Base-by-base conservation (phyloP, 2,329 filamentous ascomycete genomes). In the Botrytis byssoidea region DNA sequence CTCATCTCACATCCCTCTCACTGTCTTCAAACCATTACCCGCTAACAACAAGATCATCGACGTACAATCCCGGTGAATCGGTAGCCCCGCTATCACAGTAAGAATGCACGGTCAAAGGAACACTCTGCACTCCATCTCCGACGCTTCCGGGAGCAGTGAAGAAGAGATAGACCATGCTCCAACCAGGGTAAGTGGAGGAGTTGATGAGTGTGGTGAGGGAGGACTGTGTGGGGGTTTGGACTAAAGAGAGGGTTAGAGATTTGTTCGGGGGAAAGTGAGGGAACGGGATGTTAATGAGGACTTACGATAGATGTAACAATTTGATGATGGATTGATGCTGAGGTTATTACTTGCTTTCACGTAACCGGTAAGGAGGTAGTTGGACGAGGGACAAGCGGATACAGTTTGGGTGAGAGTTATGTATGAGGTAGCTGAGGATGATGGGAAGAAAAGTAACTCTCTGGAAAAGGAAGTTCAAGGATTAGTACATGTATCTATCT, bases 131-230 rank as follows among this genome's bases (percentile, higher is more conserved):
- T 8, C 66, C 66, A 16, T 16, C 48, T 12, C 48, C 48, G 0
- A 51, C 51, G n/a, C n/a, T 57, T 29, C 51, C 5, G 1, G 66
- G 66, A 32, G 66, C 35, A 37, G 48, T 57, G n/a, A 68, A 68
- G 48, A 68, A 68, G 22, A 68, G 48, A 42, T 68, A 68, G 6
- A 68, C 22, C 66, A 68, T 68, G 48, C 66, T 68, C 66, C 66
- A 68, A 9, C 66, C 66, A 9, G 48, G 48, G 18, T 59, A 69
- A 12, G 66, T 69, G n/a, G 48, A 69, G 18, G 51, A 42, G 14
- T 69, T 69, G 7, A 69, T 59, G 3, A 69, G 18, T 4, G 66
- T 69, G 4, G 37, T 18, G 35, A 51, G 66, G 6, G 48, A 29
- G 7, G 66, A 68, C 9, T 68, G 66, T 1, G n/a, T 57, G 3